phyloP scores from a whole-genome alignment of 352 stramenopile species.

The Salisapilia sapeloensis region DNA sequence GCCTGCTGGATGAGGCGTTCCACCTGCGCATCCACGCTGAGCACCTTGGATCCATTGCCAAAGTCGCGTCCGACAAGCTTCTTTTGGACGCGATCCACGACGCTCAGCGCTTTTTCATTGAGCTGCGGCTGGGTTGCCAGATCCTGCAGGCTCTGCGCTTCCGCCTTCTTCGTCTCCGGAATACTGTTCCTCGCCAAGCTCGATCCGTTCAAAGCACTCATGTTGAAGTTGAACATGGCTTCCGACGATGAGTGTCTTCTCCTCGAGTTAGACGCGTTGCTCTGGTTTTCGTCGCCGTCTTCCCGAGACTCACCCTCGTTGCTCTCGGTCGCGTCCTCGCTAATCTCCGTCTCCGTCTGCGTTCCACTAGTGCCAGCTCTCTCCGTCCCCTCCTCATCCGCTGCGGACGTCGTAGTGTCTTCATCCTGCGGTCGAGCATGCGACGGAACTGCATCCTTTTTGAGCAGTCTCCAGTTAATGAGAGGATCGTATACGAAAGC shows the following conservation, averaged over 20 bases:
- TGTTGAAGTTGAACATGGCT: constrained; percentile 43
- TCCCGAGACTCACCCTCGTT: constrained; percentile 3
- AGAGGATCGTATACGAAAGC: constrained; percentile 99
- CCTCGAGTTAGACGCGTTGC: constrained; percentile 17
- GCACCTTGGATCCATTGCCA: constrained; percentile 60
- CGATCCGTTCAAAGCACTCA: constrained; percentile 37
- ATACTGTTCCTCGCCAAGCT: constrained; percentile 47
- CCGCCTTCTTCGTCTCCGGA: constrained; percentile 28
- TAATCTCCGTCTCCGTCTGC: constrained; percentile 6
- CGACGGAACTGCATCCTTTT: constrained; percentile 63
- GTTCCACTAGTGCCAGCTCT: constrained; percentile 2
- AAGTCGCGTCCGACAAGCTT: constrained; percentile 99
- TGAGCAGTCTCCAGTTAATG: constrained; percentile 96
- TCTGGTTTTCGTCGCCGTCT: constrained; percentile 39
- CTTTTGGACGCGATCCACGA: constrained; percentile 97
- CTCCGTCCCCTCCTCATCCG: constrained; percentile 1
- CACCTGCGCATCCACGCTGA: constrained; percentile 87
- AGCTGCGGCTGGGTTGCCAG: constrained; percentile 53
- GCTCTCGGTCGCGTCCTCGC: constrained; percentile 7
- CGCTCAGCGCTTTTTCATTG: constrained; percentile 86
- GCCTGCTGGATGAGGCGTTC: constrained; percentile 97
- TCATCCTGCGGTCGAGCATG: constrained; percentile 54
- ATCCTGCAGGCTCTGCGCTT: constrained; percentile 35
- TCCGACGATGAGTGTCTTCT: constrained; percentile 42
- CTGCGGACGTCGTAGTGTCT: constrained; percentile 17